These are phyloP conservation scores for Ogataea saltuana DNA, from an alignment of 805 yeast genomes.

Conservation along the genomic window DNA sequence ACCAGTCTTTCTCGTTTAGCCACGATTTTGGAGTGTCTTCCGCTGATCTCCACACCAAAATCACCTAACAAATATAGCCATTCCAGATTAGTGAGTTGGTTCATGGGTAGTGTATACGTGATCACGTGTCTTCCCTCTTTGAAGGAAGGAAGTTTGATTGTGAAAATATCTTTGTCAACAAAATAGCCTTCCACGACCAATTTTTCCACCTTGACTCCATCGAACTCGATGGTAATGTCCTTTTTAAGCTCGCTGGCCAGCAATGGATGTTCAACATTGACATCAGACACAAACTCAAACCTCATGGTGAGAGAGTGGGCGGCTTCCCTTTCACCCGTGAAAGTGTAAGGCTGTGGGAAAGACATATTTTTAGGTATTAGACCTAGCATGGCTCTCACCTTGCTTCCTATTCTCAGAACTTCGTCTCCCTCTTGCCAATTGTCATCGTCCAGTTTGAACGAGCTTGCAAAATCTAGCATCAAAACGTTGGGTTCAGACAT, in stretches of 20 bases:
- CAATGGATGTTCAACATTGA: conserved; percentile 1
- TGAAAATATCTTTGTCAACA: conserved; percentile 11
- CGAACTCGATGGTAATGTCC: neutral
- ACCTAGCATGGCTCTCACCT: conserved; percentile 1
- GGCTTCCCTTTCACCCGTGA: conserved; percentile 1
- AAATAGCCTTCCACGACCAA: neutral
- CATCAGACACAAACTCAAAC: neutral
- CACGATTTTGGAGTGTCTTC: conserved; percentile 9
- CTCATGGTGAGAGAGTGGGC: conserved; percentile 1
- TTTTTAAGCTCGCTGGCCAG: conserved; percentile 4
- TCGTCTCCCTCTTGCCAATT: conserved; percentile 12
- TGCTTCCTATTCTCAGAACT: conserved; percentile 11
- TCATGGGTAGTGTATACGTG: conserved; percentile 10
- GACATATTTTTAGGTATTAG: conserved; percentile 5
- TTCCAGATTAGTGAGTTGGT: conserved; percentile 11
- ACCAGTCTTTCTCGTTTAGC: conserved; percentile 5
- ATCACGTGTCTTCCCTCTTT: conserved; percentile 14
- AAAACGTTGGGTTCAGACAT: conserved; percentile 14
- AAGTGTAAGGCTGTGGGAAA: conserved; percentile 10
- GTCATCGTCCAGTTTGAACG: conserved; percentile 9
- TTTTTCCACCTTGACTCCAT: conserved; percentile 2
- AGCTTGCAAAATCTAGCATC: conserved; percentile 11
- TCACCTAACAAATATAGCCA: conserved; percentile 14
- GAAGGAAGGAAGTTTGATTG: conserved; percentile 11
- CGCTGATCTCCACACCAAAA: conserved; percentile 12